Evolutionary conservation across 2,329 filamentous ascomycete genomes (phyloP).

Genomic region (Fusarium sp.): DNA sequence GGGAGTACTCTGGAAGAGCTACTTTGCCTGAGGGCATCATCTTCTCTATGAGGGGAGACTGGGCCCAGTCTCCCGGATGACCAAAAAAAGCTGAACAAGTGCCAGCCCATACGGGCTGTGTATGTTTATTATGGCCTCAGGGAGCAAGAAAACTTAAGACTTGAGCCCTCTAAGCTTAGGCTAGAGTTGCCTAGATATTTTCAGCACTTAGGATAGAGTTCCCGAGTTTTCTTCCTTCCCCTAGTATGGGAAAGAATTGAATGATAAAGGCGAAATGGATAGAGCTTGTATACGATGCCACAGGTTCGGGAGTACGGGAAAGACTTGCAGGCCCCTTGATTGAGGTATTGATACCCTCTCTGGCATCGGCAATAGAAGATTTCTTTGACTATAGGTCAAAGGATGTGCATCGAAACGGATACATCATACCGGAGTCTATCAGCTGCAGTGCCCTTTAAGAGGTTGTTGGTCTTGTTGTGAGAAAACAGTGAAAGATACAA

Average conservation of each 20-base stretch:
- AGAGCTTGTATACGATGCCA: slow-evolving; percentile 38
- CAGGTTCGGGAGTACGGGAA: slow-evolving; percentile 9
- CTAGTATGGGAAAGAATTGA: not conserved
- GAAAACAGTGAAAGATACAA: not conserved
- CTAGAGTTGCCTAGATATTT: not conserved
- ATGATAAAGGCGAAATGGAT: slow-evolving; percentile 18
- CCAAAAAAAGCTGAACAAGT: not conserved
- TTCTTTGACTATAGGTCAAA: not conserved
- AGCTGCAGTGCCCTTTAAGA: not conserved
- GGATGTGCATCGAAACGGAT: not conserved
- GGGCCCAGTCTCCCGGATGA: not conserved
- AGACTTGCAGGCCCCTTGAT: not conserved
- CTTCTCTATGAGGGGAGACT: not conserved
- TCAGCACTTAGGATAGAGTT: not conserved
- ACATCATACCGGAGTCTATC: not conserved
- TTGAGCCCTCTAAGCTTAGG: not conserved
- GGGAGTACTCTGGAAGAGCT: slow-evolving; percentile 99
- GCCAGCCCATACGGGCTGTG: slow-evolving; percentile 3
- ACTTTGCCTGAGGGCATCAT: slow-evolving; percentile 77
- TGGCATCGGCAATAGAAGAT: not conserved
- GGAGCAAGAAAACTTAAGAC: not conserved
- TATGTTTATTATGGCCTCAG: slow-evolving; percentile 12
- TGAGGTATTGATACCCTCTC: not conserved
- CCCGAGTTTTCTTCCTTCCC: not conserved
- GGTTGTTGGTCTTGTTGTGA: not conserved